A percentile compares a stretch with the other conserved stretches of the same genome.
Evolutionary conservation across 2,329 filamentous ascomycete genomes (phyloP).

Genomic region (Didymella segeticola): DNA sequence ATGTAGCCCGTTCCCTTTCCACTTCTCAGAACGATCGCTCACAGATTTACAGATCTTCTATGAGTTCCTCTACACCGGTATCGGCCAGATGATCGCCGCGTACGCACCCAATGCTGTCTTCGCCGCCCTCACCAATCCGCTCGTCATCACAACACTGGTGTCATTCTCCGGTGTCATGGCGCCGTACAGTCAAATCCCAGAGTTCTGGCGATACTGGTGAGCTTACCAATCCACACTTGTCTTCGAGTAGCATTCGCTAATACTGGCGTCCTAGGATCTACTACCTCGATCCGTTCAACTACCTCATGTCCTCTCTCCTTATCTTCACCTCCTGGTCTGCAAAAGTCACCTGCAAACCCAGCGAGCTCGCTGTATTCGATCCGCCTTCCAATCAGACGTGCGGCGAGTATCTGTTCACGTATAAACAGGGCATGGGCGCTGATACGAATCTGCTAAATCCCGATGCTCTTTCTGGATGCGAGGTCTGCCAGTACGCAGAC

Average conservation of each 20-base stretch:
- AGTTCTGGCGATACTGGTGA: slow-evolving; percentile 71
- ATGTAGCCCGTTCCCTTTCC: slow-evolving; percentile 58
- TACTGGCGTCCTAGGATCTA: too few relatives aligned
- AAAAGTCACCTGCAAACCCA: slow-evolving; percentile 45
- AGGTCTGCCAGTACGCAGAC: slow-evolving; percentile 65
- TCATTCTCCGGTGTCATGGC: slow-evolving; percentile 65
- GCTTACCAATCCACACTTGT: too few relatives aligned
- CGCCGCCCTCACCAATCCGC: slow-evolving; percentile 60
- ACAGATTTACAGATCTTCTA: too few relatives aligned
- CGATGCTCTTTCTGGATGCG: slow-evolving; percentile 61
- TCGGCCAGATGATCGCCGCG: slow-evolving; percentile 64
- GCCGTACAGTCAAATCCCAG: slow-evolving; percentile 65
- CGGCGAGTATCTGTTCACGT: slow-evolving; percentile 60
- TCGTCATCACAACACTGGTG: slow-evolving; percentile 29
- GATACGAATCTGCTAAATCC: slow-evolving; percentile 59
- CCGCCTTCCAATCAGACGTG: slow-evolving; percentile 63
- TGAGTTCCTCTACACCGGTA: slow-evolving; percentile 42
- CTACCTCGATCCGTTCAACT: slow-evolving; percentile 53
- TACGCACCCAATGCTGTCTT: slow-evolving; percentile 54
- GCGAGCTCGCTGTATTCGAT: slow-evolving; percentile 53
- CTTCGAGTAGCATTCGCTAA: too few relatives aligned
- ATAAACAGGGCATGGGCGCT: too few relatives aligned
- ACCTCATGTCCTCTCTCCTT: slow-evolving; percentile 51
- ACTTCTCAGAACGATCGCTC: background rate
- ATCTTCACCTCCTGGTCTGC: slow-evolving; percentile 52